phyloP scores from a whole-genome alignment of 2,329 filamentous ascomycete genomes.

The Didymella exigua region DNA sequence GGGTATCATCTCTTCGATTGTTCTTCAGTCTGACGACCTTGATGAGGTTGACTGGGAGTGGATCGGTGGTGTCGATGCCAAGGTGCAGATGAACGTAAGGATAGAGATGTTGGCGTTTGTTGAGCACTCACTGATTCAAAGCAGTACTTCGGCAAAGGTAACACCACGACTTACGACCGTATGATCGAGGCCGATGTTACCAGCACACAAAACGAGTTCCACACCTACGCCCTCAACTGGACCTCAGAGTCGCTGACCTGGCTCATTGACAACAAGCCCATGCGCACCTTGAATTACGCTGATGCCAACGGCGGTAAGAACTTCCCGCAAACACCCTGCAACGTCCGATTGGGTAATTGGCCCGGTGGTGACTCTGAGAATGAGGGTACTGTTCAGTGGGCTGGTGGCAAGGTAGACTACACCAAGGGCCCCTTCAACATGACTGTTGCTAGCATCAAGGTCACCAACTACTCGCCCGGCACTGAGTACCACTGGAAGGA shows the following conservation, averaged over 20 bases:
- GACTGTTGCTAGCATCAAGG: slow-evolving; percentile 57
- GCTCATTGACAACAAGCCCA: slow-evolving; percentile 70
- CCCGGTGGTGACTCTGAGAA: slow-evolving; percentile 55
- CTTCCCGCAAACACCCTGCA: slow-evolving; percentile 80
- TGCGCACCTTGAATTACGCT: slow-evolving; percentile 67
- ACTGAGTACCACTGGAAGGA: slow-evolving; percentile 58
- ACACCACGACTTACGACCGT: slow-evolving; percentile 73
- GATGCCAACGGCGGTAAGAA: slow-evolving; percentile 63
- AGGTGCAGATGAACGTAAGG: slow-evolving; percentile 66
- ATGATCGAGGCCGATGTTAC: slow-evolving; percentile 66
- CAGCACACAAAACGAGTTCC: slow-evolving; percentile 60
- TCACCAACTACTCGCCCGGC: slow-evolving; percentile 60
- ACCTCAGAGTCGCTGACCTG: slow-evolving; percentile 69
- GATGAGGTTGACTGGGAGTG: slow-evolving; percentile 91
- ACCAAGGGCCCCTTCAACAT: slow-evolving; percentile 57
- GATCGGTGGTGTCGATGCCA: slow-evolving; percentile 68
- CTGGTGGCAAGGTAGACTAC: slow-evolving; percentile 63
- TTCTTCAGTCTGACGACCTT: slow-evolving; percentile 80
- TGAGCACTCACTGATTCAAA: neutral
- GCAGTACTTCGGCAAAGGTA: slow-evolving; percentile 70
- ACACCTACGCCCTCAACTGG: slow-evolving; percentile 78
- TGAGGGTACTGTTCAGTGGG: slow-evolving; percentile 70
- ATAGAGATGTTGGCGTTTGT: neutral
- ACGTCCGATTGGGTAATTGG: slow-evolving; percentile 55
- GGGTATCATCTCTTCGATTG: slow-evolving; percentile 81